A percentile compares a stretch with the other conserved stretches of the same genome.
These are phyloP conservation scores for Mycena belliarum DNA, from an alignment of 768 basidiomycete species.

Conservation along the genomic window DNA sequence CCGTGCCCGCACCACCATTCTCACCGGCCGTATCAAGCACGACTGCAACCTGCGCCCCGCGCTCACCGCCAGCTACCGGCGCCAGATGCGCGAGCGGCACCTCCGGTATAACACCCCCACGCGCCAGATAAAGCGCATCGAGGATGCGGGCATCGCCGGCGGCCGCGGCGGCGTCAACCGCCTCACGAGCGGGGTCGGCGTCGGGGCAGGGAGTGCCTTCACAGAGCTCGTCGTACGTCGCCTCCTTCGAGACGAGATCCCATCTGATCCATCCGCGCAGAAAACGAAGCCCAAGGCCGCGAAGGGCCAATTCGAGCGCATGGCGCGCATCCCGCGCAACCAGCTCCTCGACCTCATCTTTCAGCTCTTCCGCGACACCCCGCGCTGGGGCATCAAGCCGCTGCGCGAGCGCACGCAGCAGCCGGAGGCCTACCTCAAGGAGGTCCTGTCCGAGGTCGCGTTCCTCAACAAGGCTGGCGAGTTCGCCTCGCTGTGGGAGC, in stretches of 20 bases:
- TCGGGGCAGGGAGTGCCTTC: no score
- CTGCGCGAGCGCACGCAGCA: constrained; percentile 83
- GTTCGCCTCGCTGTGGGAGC: no score
- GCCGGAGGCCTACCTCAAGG: constrained; percentile 85
- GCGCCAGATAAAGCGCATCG: constrained; percentile 72
- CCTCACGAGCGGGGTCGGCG: no score
- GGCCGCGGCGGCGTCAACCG: constrained; percentile 76
- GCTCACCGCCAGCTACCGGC: constrained; percentile 67
- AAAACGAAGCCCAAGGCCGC: constrained; percentile 66
- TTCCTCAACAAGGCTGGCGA: no score
- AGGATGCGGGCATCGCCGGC: constrained; percentile 67
- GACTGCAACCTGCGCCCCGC: constrained; percentile 76
- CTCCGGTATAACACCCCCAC: constrained; percentile 64
- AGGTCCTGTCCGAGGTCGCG: constrained; percentile 73
- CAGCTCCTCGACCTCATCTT: constrained; percentile 87
- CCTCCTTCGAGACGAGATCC: no score
- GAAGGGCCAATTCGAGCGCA: constrained; percentile 80
- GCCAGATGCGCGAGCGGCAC: no score
- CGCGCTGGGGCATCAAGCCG: constrained; percentile 80
- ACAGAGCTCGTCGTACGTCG: constrained; percentile 68
- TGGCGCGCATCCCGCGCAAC: constrained; percentile 87
- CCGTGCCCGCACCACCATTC: constrained; percentile 74
- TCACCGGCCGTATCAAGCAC: constrained; percentile 80
- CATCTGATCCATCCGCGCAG: constrained; percentile 33
- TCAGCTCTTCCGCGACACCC: constrained; percentile 69